phyloP scores from a whole-genome alignment of 2,329 filamentous ascomycete species.

The Aspergillus eucalypticola region DNA sequence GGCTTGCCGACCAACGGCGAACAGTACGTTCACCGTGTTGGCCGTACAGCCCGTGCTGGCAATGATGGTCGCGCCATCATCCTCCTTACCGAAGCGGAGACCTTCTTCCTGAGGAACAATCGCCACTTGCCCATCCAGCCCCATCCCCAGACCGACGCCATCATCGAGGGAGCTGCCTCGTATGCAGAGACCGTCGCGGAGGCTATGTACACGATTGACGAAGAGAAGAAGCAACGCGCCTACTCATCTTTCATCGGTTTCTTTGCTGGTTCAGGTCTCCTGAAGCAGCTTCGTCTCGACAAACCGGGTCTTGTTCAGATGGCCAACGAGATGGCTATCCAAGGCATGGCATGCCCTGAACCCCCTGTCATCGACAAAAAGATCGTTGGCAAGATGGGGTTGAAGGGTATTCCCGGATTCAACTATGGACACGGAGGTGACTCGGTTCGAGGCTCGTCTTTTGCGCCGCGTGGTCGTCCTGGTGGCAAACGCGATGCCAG shows the following conservation, averaged over 20 bases:
- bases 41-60: conserved; percentile 65
- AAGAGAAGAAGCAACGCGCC: conserved; percentile 36
- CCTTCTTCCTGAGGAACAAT: conserved; percentile 54
- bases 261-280: conserved; percentile 34
- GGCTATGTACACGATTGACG: conserved; percentile 33
- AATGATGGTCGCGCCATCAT: conserved; percentile 57
- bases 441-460: background rate
- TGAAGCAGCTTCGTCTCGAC: conserved; percentile 35
- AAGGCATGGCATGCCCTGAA: conserved; percentile 41
- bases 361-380: conserved; percentile 40
- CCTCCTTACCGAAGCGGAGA: conserved; percentile 53
- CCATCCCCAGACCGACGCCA: conserved; percentile 44
- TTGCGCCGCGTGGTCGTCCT: conserved; percentile 17
- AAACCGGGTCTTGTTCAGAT: conserved; percentile 37
- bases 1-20: conserved; percentile 54
- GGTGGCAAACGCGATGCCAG: conserved; percentile 25
- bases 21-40: conserved; percentile 52
- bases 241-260: conserved; percentile 42
- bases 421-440: conserved; percentile 29
- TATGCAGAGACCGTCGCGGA: conserved; percentile 32
- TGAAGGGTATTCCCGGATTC: conserved; percentile 41
- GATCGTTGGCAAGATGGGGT: conserved; percentile 42
- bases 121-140: conserved; percentile 53
- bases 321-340: conserved; percentile 40
- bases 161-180: conserved; percentile 38